A percentile compares a stretch with the other conserved stretches of the same genome.
phyloP scores from a whole-genome alignment of 495 filamentous ascomycete species.

The Penicillium lagena region DNA sequence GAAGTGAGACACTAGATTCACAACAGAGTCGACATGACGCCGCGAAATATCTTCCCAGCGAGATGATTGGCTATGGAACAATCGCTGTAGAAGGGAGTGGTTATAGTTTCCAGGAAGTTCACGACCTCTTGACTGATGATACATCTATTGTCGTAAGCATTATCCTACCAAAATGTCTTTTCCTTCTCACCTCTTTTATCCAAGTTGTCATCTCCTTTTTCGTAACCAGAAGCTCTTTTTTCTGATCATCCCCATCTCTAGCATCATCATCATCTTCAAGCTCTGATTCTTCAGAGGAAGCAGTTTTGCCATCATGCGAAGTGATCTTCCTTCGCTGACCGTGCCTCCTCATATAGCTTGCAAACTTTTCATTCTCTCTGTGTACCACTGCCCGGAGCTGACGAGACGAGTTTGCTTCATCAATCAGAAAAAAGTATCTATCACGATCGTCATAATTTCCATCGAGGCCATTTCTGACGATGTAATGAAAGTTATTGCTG shows the following conservation, averaged over 20 bases:
- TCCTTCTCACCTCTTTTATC: conserved; percentile 5
- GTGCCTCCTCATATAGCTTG: conserved; percentile 11
- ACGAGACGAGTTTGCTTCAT: neutral
- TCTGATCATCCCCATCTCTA: neutral
- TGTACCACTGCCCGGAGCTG: conserved; percentile 18
- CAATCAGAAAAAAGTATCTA: conserved; percentile 3
- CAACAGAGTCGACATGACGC: conserved; percentile 8
- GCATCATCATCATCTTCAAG: neutral
- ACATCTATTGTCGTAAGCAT: conserved; percentile 7
- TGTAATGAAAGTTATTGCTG: conserved; percentile 6
- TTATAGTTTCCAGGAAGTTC: conserved; percentile 43
- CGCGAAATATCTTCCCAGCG: conserved; percentile 17
- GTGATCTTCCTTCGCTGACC: conserved; percentile 12
- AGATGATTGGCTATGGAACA: conserved; percentile 33
- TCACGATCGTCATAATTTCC: conserved; percentile 11
- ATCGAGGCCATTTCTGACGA: conserved; percentile 14
- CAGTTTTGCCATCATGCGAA: neutral
- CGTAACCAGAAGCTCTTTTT: conserved; percentile 1
- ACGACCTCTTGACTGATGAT: conserved; percentile 21
- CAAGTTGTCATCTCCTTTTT: conserved; percentile 7
- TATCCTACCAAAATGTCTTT: neutral
- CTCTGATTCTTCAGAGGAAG: neutral
- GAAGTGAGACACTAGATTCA: conserved; percentile 9
- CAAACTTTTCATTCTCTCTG: conserved; percentile 15
- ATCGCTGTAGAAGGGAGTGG: conserved; percentile 23